These are phyloP conservation scores for Cladosporium sp. DNA, from an alignment of 2,329 filamentous ascomycete species.

Conservation along the genomic window DNA sequence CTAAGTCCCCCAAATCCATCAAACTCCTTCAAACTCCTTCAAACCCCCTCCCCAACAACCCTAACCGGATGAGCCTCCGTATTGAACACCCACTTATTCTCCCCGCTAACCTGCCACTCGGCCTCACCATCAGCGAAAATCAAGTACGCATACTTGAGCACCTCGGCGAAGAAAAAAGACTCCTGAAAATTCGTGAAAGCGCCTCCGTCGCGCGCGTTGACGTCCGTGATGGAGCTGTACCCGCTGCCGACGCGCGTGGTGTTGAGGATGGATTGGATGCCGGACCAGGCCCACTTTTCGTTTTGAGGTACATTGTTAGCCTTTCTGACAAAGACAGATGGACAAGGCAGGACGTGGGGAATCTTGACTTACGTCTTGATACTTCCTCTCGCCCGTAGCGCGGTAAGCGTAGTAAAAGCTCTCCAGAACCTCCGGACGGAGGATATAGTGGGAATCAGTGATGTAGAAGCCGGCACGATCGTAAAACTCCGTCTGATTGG, in stretches of 20 bases:
- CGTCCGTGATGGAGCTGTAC: constrained; percentile 62
- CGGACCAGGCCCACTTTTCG: constrained; percentile 67
- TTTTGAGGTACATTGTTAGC: no score
- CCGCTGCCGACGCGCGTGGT: constrained; percentile 63
- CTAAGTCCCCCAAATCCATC: no score
- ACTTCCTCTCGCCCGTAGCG: constrained; percentile 68
- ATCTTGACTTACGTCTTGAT: constrained; percentile 63
- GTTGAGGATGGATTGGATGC: constrained; percentile 63
- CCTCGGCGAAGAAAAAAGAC: constrained; percentile 84
- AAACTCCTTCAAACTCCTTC: background rate
- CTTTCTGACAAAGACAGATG: background rate
- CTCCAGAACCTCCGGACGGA: constrained; percentile 79
- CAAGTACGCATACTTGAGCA: constrained; percentile 65
- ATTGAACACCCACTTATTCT: constrained; percentile 58
- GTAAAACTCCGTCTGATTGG: constrained; percentile 56
- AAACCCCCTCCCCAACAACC: constrained; percentile 25
- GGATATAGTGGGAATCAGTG: constrained; percentile 55
- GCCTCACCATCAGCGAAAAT: constrained; percentile 13
- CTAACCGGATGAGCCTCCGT: constrained; percentile 61
- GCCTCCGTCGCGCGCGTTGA: constrained; percentile 61
- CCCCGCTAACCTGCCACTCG: constrained; percentile 27
- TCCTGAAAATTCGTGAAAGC: constrained; percentile 68
- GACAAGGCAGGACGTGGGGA: no score
- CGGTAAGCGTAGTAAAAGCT: constrained; percentile 84
- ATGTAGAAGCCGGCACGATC: constrained; percentile 68